These are phyloP conservation scores for Gossypium bickii DNA, from an alignment of 345 rosid species.

Conservation along the genomic window DNA sequence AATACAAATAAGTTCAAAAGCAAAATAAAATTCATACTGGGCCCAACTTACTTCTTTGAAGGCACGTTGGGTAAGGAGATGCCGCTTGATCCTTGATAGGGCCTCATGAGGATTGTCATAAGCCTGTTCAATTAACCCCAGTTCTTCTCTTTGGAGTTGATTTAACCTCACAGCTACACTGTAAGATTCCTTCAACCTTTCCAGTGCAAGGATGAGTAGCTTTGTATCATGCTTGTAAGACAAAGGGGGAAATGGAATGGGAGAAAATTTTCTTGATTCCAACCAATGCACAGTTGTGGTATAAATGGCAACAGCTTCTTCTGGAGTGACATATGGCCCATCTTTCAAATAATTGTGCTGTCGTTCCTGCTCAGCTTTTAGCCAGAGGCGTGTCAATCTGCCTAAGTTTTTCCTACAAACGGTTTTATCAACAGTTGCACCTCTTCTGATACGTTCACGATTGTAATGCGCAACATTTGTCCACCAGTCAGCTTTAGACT, in stretches of 20 bases:
- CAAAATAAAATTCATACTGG: background rate
- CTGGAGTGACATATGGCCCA: conserved; percentile 99
- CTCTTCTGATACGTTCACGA: conserved; percentile 97
- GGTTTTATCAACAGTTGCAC: conserved; percentile 99
- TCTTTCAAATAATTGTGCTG: conserved; percentile 98
- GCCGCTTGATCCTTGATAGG: conserved; percentile 90
- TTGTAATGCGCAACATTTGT: conserved; percentile 98
- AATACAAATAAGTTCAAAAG: conserved; percentile 1
- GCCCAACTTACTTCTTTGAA: conserved; percentile 71
- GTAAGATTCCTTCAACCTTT: conserved; percentile 96
- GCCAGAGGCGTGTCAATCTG: conserved; percentile 96
- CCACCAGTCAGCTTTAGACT: conserved; percentile 99
- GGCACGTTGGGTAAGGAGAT: conserved; percentile 96
- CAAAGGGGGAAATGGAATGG: conserved; percentile 96
- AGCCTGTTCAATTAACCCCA: conserved; percentile 98
- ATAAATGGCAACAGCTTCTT: conserved; percentile 97
- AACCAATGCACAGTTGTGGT: conserved; percentile 99
- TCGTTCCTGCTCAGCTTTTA: conserved; percentile 99
- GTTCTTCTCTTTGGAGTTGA: conserved; percentile 95
- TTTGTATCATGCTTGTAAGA: conserved; percentile 99
- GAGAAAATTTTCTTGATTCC: conserved; percentile 95
- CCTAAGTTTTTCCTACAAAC: conserved; percentile 97
- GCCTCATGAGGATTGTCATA: conserved; percentile 99
- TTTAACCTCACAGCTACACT: conserved; percentile 99
- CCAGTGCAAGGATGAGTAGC: conserved; percentile 93